Percentiles rank a stretch among this genome's conserved stretches.
Evolutionary conservation across 352 stramenopile species (phyloP).

Genomic region (Thalassiosira ordinaria): DNA sequence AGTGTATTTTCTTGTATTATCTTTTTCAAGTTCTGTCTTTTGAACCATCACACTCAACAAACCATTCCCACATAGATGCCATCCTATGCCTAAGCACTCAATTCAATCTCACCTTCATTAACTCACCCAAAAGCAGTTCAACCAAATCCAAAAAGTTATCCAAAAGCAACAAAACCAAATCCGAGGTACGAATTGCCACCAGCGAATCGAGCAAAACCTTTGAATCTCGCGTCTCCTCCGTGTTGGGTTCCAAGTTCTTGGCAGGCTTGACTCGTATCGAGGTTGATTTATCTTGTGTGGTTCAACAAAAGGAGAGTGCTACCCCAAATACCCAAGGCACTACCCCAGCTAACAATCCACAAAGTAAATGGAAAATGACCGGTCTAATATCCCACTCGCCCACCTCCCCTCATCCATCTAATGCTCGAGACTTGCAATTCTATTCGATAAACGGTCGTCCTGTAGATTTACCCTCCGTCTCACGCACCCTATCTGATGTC

Average conservation of each 20-base stretch:
- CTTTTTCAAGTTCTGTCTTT: conserved; percentile 13
- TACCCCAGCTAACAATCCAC: conserved; percentile 7
- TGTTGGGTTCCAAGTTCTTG: conserved; percentile 94
- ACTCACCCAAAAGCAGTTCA: conserved; percentile 11
- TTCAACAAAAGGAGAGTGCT: no score
- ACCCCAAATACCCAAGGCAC: no score
- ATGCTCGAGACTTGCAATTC: conserved; percentile 92
- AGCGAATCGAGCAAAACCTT: conserved; percentile 56
- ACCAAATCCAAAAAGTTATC: no score
- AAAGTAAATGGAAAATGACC: conserved; percentile 45
- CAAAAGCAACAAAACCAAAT: conserved; percentile 22
- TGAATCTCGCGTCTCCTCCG: conserved; percentile 88
- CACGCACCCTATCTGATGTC: conserved; percentile 89
- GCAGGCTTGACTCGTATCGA: conserved; percentile 85
- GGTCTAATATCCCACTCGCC: conserved; percentile 68
- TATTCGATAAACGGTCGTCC: conserved; percentile 96
- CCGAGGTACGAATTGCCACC: conserved; percentile 56
- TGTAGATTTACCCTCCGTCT: conserved; percentile 92
- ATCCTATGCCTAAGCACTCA: conserved; percentile 69
- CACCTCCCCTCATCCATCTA: conserved; percentile 29
- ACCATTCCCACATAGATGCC: conserved; percentile 50
- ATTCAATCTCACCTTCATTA: conserved; percentile 70
- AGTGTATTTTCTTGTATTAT: conserved; percentile 37
- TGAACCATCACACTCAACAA: neutral
- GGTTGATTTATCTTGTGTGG: conserved; percentile 77